Percentiles rank a stretch among this genome's conserved stretches.
Evolutionary conservation across 208 protist species (phyloP).

Genomic region (Zelonia costaricensis): DNA sequence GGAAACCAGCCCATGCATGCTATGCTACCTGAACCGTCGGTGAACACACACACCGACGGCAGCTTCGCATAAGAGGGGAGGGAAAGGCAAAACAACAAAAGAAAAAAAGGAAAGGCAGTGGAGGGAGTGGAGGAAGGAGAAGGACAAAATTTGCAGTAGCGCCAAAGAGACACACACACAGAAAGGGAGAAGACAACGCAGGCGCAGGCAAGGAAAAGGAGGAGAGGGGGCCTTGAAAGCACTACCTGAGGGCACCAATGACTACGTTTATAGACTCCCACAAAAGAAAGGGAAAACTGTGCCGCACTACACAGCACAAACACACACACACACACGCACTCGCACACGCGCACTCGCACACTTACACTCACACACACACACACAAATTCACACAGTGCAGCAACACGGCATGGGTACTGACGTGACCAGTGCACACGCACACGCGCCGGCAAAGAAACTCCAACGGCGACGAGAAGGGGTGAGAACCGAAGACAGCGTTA

Average conservation of each 20-base stretch:
- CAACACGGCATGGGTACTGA: no score
- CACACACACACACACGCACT: not conserved
- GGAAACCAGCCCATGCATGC: no score
- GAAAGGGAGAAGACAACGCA: not conserved
- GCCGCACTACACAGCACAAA: not conserved
- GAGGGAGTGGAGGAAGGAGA: not conserved
- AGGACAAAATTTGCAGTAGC: not conserved
- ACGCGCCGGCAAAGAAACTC: no score
- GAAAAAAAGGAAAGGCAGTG: not conserved
- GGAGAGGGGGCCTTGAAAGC: not conserved
- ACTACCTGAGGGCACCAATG: not conserved
- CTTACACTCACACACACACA: not conserved
- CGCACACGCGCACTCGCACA: not conserved
- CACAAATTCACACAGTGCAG: not conserved
- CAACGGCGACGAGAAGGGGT: no score
- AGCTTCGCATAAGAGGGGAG: not conserved
- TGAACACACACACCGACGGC: not conserved
- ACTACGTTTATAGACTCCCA: not conserved
- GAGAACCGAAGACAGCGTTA: no score
- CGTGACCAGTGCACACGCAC: no score
- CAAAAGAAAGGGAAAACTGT: slow-evolving; percentile 1
- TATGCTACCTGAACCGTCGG: no score
- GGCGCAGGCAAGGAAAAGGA: not conserved
- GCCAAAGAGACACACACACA: not conserved
- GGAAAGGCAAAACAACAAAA: not conserved